Conservation (phyloP, 768 basidiomycete species). For the Mycena leptocephala region DNA sequence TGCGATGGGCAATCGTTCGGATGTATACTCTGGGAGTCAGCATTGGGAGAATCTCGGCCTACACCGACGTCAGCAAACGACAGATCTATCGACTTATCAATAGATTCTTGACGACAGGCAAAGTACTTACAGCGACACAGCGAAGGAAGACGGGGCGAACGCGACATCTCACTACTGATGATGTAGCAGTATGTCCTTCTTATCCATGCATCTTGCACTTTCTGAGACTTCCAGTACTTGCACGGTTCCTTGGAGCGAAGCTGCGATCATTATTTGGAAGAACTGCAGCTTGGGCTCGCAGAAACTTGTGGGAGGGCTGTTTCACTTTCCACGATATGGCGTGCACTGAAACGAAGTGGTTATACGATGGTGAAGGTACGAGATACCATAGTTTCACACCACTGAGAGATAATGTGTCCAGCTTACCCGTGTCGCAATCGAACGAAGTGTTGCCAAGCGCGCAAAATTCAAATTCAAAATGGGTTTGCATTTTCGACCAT, state of each 20-base stretch:
- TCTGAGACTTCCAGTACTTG: slow-evolving; percentile 9
- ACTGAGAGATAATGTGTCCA: background rate
- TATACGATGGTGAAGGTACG: slow-evolving; percentile 46
- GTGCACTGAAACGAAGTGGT: slow-evolving; percentile 39
- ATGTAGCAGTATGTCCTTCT: background rate
- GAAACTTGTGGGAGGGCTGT: slow-evolving; percentile 38
- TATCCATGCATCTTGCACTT: background rate
- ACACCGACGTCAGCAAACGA: background rate
- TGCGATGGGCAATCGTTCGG: slow-evolving; percentile 12
- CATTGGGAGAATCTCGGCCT: background rate
- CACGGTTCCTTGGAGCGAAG: slow-evolving; percentile 21
- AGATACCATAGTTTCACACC: no score
- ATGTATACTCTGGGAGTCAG: background rate
- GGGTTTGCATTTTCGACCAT: slow-evolving; percentile 19
- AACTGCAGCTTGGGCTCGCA: slow-evolving; percentile 43
- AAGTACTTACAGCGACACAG: background rate
- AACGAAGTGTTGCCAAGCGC: slow-evolving; percentile 16
- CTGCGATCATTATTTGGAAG: slow-evolving; percentile 48
- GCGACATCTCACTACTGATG: background rate
- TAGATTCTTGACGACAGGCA: background rate
- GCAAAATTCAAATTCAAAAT: slow-evolving; percentile 13
- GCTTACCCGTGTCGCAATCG: slow-evolving; percentile 34
- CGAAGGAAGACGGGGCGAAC: background rate
- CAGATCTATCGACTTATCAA: slow-evolving; percentile 7
- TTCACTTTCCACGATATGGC: slow-evolving; percentile 42